phyloP scores from a whole-genome alignment of 441 rosid species.

The Erodium trifolium region DNA sequence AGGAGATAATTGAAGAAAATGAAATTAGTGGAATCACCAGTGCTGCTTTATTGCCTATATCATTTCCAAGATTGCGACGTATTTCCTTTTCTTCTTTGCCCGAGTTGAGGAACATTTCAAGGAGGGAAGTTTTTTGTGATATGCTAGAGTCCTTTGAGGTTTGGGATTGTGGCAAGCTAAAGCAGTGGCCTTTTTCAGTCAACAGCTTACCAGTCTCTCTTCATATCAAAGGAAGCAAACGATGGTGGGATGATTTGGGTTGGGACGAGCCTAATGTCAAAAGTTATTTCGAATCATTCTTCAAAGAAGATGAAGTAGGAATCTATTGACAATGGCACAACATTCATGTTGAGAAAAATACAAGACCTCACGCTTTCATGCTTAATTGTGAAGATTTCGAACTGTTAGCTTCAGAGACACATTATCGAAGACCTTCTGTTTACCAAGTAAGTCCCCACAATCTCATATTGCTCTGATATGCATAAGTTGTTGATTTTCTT shows the following conservation, averaged over 20 bases:
- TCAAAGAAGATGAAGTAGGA: constrained; percentile 8
- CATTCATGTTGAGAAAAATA: neutral
- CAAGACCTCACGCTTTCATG: neutral
- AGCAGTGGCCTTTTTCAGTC: constrained; percentile 19
- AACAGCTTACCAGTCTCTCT: constrained; percentile 13
- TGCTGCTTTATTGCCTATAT: neutral
- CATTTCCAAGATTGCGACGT: constrained; percentile 10
- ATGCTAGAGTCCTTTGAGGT: constrained; percentile 9
- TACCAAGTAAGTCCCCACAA: neutral
- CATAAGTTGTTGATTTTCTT: too few species aligned
- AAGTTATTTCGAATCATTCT: constrained; percentile 10
- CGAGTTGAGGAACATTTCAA: constrained; percentile 14
- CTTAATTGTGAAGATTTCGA: neutral
- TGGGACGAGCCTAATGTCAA: constrained; percentile 9
- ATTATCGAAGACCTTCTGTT: neutral
- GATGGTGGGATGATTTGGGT: constrained; percentile 18
- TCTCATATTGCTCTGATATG: too few species aligned
- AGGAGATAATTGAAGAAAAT: constrained; percentile 16
- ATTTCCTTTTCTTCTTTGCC: constrained; percentile 5
- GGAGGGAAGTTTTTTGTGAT: constrained; percentile 11
- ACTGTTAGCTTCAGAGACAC: neutral
- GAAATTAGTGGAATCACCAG: neutral
- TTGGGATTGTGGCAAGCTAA: constrained; percentile 15
- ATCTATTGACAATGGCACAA: neutral
- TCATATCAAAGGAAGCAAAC: constrained; percentile 11